Conservation (phyloP, 129 eudicot genomes). For the Solidago caesia region DNA sequence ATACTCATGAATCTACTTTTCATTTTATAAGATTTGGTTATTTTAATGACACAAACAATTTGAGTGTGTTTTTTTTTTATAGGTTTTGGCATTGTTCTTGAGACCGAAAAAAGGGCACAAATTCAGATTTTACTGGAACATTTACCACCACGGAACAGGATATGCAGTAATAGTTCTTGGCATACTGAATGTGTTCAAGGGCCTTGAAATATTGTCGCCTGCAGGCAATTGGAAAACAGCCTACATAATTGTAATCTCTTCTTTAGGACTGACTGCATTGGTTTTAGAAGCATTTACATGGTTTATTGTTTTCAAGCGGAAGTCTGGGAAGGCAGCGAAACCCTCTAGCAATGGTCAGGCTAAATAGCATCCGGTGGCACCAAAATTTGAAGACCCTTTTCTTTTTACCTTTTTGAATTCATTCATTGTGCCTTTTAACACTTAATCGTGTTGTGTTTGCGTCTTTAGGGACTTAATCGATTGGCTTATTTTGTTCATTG, state of each 20-base stretch:
- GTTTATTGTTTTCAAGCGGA: constrained; percentile 53
- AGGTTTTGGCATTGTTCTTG: constrained; percentile 77
- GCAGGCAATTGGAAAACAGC: constrained; percentile 65
- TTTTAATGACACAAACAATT: neutral
- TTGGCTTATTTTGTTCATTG: neutral
- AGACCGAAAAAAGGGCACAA: constrained; percentile 78
- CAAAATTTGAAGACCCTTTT: constrained; percentile 16
- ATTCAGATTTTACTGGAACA: constrained; percentile 69
- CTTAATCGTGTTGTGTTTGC: neutral
- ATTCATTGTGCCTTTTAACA: neutral
- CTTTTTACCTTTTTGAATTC: neutral
- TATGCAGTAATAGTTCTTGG: constrained; percentile 64
- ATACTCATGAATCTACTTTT: neutral
- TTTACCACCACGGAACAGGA: constrained; percentile 78
- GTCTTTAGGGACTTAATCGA: neutral
- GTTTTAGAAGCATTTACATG: constrained; percentile 71
- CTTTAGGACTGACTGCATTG: constrained; percentile 51
- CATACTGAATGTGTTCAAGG: constrained; percentile 78
- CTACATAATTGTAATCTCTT: constrained; percentile 37
- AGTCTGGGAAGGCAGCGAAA: constrained; percentile 48
- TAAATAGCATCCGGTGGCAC: constrained; percentile 32
- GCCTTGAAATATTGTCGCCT: constrained; percentile 60
- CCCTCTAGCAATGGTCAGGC: constrained; percentile 40
- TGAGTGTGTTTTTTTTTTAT: constrained; percentile 2
- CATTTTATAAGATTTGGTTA: neutral